Evolutionary conservation across 1,139 yeast genomes (phyloP).

Genomic region (Nakaseomyces delphensis): DNA sequence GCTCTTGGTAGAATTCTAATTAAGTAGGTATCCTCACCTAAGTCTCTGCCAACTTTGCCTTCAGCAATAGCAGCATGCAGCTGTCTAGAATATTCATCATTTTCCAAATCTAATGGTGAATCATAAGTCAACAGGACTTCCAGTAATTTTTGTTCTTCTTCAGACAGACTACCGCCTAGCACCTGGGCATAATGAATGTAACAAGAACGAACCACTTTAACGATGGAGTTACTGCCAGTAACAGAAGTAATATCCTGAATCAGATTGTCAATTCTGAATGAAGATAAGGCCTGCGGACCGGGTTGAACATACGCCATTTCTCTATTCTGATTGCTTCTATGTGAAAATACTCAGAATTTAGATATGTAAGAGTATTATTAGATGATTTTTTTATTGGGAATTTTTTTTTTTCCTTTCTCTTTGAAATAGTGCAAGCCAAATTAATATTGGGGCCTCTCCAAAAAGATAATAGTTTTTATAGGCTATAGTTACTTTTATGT

Average conservation of each 20-base stretch:
- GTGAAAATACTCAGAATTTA: too few species aligned
- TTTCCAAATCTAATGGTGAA: conserved; percentile 44
- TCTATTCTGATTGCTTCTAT: neutral
- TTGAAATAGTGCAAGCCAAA: too few species aligned
- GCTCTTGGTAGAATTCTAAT: conserved; percentile 81
- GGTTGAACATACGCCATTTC: conserved; percentile 42
- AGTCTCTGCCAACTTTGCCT: conserved; percentile 18
- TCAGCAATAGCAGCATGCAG: conserved; percentile 39
- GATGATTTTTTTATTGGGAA: too few species aligned
- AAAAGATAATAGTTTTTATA: too few species aligned
- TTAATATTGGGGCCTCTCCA: too few species aligned
- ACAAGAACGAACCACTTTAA: conserved; percentile 61
- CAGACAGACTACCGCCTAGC: conserved; percentile 33
- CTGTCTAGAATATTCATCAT: conserved; percentile 41
- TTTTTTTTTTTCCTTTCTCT: too few species aligned
- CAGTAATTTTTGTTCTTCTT: conserved; percentile 42
- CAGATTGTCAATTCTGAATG: conserved; percentile 70
- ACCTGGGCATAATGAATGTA: conserved; percentile 76
- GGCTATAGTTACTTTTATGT: too few species aligned
- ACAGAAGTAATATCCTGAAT: conserved; percentile 64
- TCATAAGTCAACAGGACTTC: conserved; percentile 69
- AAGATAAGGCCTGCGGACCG: conserved; percentile 87
- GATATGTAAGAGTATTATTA: too few species aligned
- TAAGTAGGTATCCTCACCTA: conserved; percentile 49
- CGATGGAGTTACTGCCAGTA: conserved; percentile 40